These are phyloP conservation scores for Petunia secreta DNA, from an alignment of 257 asterid genomes.

Conservation along the genomic window DNA sequence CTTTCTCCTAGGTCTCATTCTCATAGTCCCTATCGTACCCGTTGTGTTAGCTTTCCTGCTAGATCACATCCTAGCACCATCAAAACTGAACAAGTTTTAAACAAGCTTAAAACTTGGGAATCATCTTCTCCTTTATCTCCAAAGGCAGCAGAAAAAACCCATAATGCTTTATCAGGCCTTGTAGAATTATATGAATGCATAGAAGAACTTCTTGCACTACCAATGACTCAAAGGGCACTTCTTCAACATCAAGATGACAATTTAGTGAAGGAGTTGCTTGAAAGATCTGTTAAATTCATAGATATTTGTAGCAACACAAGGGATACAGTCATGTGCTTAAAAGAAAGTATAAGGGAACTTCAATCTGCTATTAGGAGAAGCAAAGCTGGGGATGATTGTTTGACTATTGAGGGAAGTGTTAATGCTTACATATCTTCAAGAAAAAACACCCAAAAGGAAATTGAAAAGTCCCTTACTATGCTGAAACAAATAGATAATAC, in stretches of 20 bases:
- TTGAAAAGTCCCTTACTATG: constrained; percentile 26
- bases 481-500: constrained; percentile 31
- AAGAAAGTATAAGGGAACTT: constrained; percentile 35
- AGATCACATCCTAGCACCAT: constrained; percentile 45
- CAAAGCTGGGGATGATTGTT: constrained; percentile 34
- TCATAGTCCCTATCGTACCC: constrained; percentile 25
- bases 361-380: constrained; percentile 44
- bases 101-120: constrained; percentile 40
- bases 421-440: constrained; percentile 29
- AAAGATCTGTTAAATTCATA: constrained; percentile 36
- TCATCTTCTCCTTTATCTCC: constrained; percentile 14
- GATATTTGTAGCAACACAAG: constrained; percentile 44
- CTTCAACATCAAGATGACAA: constrained; percentile 30
- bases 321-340: constrained; percentile 34
- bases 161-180: constrained; percentile 34
- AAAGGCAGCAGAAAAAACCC: constrained; percentile 25
- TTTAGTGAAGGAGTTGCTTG: constrained; percentile 35
- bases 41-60: constrained; percentile 44
- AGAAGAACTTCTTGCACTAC: constrained; percentile 40
- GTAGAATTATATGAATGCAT: constrained; percentile 39
- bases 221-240: constrained; percentile 34
- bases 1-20: constrained; percentile 35
- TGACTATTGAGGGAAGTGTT: constrained; percentile 24
- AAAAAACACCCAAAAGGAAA: constrained; percentile 36
- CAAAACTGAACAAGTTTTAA: constrained; percentile 37